Conservation (phyloP, 2,329 filamentous ascomycete species). For the Xylariaceae sp. region DNA sequence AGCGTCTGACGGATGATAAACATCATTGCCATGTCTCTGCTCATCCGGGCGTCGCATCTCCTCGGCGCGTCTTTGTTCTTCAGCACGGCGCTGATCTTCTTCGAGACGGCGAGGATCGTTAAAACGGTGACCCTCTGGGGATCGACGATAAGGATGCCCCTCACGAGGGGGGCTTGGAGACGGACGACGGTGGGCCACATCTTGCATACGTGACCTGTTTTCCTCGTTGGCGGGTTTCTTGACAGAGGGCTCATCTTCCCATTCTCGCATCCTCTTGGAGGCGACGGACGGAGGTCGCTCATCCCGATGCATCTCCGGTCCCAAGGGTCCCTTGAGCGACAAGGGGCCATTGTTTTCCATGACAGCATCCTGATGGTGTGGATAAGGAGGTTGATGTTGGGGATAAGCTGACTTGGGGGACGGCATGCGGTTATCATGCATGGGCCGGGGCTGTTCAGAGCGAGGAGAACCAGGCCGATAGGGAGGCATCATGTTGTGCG, state of each 20-base stretch:
- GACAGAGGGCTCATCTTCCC: conserved; percentile 76
- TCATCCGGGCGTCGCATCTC: conserved; percentile 53
- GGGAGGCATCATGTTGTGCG: conserved; percentile 57
- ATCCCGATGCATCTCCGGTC: conserved; percentile 65
- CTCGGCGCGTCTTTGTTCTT: conserved; percentile 60
- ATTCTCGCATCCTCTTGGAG: conserved; percentile 84
- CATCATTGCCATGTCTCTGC: conserved; percentile 70
- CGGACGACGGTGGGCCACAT: conserved; percentile 74
- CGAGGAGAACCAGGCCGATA: conserved; percentile 79
- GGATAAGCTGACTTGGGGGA: conserved; percentile 87
- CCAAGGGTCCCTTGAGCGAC: conserved; percentile 49
- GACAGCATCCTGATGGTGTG: conserved; percentile 65
- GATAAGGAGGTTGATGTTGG: conserved; percentile 68
- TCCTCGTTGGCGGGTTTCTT: conserved; percentile 92
- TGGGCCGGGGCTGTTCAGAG: conserved; percentile 70
- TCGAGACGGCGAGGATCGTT: conserved; percentile 63
- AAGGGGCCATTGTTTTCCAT: conserved; percentile 67
- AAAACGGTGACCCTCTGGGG: conserved; percentile 66
- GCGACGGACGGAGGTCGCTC: conserved; percentile 78
- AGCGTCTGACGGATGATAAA: conserved; percentile 88
- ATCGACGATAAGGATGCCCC: conserved; percentile 62
- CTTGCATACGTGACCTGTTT: conserved; percentile 79
- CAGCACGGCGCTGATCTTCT: conserved; percentile 44
- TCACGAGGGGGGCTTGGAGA: conserved; percentile 68
- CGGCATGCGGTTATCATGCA: conserved; percentile 81